These are phyloP conservation scores for Malassezia japonica DNA, from an alignment of 1,284 basidiomycete genomes.

Conservation along the genomic window DNA sequence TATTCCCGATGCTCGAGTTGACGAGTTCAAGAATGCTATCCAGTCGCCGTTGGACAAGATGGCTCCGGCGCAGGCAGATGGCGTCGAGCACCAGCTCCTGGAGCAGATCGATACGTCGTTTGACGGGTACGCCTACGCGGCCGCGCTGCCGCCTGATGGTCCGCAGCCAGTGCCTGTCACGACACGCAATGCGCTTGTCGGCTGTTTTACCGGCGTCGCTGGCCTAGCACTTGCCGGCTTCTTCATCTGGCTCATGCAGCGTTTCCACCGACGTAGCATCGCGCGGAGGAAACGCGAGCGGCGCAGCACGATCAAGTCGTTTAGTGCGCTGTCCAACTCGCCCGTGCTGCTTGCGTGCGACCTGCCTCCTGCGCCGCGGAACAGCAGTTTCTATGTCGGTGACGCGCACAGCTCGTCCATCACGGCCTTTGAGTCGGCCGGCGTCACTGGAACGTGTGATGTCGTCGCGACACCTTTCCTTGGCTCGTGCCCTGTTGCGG, in stretches of 20 bases:
- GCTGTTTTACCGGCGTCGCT: constrained; percentile 28
- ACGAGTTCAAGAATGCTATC: neutral
- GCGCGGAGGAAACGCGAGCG: neutral
- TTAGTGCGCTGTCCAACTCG: constrained; percentile 15
- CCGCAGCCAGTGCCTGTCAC: constrained; percentile 8
- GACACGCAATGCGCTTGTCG: constrained; percentile 31
- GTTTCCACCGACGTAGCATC: neutral
- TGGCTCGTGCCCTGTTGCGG: neutral
- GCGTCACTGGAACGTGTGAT: constrained; percentile 2
- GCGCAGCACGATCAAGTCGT: constrained; percentile 24
- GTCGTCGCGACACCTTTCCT: neutral
- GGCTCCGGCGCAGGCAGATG: constrained; percentile 21
- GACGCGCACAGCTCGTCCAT: neutral
- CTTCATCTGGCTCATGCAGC: constrained; percentile 19
- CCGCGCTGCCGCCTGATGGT: constrained; percentile 7
- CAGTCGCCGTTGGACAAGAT: constrained; percentile 18
- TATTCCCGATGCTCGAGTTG: constrained; percentile 15
- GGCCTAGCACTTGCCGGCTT: constrained; percentile 23
- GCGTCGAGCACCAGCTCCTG: constrained; percentile 31
- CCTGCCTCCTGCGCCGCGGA: neutral
- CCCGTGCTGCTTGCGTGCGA: neutral
- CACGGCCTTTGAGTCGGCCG: constrained; percentile 7
- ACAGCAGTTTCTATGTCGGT: constrained; percentile 5
- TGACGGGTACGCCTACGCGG: constrained; percentile 19
- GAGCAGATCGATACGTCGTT: constrained; percentile 33